Evolutionary conservation across 1,284 basidiomycete genomes (phyloP).

Genomic region (Anthracocystis setariae): DNA sequence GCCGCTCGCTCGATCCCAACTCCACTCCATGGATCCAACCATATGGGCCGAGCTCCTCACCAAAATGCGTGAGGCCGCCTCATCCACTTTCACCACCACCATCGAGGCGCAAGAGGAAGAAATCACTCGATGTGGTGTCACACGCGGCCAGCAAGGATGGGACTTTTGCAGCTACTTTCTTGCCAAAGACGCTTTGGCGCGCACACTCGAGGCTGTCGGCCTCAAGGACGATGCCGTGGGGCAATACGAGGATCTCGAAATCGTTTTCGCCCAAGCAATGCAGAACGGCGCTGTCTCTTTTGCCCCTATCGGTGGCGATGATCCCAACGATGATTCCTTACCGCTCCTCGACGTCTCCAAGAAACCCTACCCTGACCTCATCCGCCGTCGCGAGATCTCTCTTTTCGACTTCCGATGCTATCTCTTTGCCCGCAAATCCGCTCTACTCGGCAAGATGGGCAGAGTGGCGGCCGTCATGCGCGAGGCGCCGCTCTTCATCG

Average conservation of each 20-base stretch:
- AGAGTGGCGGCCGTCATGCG: conserved; percentile 76
- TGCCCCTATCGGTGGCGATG: conserved; percentile 44
- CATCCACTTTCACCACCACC: conserved; percentile 82
- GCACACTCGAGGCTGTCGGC: conserved; percentile 88
- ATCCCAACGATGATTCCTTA: conserved; percentile 78
- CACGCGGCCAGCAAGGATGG: conserved; percentile 45
- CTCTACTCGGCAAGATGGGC: conserved; percentile 79
- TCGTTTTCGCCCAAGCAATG: conserved; percentile 72
- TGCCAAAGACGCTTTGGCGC: conserved; percentile 86
- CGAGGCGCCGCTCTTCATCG: conserved; percentile 79
- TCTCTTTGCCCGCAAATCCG: conserved; percentile 85
- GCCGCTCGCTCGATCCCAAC: conserved; percentile 80
- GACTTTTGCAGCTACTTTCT: conserved; percentile 76
- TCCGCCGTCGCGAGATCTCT: conserved; percentile 88
- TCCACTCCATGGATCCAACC: conserved; percentile 74
- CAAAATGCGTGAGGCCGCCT: conserved; percentile 87
- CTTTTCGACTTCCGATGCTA: conserved; percentile 95
- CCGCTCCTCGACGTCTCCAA: conserved; percentile 81
- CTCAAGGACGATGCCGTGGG: conserved; percentile 87
- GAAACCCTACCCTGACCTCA: conserved; percentile 88
- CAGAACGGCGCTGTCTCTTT: conserved; percentile 55
- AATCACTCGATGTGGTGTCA: conserved; percentile 33
- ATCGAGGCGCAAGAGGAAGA: conserved; percentile 69
- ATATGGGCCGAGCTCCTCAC: conserved; percentile 88
- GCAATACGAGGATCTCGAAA: conserved; percentile 91